Percentiles rank a stretch among this genome's conserved stretches.
Conservation (phyloP, 352 stramenopile genomes). For the Globisporangium spinosum region DNA sequence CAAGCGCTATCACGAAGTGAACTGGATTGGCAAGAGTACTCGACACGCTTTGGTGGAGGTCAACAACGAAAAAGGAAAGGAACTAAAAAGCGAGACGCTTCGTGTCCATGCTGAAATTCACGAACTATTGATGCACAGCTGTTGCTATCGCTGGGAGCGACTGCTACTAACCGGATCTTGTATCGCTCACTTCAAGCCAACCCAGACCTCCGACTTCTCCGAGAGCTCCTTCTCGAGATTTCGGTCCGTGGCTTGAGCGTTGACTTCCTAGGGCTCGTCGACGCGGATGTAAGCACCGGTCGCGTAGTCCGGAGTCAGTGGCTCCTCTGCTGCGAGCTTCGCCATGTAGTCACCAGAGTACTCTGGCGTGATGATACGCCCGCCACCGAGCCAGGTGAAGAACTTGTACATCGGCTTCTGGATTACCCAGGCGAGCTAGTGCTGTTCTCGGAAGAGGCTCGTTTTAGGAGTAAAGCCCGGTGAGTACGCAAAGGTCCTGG, state of each 20-base stretch:
- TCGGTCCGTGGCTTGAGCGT: slow-evolving; percentile 17
- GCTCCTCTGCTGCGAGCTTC: slow-evolving; percentile 21
- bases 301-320: slow-evolving; percentile 10
- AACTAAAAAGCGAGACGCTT: too few relatives aligned
- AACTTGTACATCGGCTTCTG: background rate
- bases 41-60: too few relatives aligned
- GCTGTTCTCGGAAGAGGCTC: slow-evolving; percentile 18
- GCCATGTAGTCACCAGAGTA: slow-evolving; percentile 30
- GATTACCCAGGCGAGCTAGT: slow-evolving; percentile 3
- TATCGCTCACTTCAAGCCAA: background rate
- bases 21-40: too few relatives aligned
- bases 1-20: too few relatives aligned
- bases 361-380: slow-evolving; percentile 17
- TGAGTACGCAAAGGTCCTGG: slow-evolving; percentile 24
- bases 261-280: slow-evolving; percentile 19
- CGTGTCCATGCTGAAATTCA: too few relatives aligned
- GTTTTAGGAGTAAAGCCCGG: slow-evolving; percentile 26
- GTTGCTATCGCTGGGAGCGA: too few relatives aligned
- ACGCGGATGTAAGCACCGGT: slow-evolving; percentile 28
- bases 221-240: slow-evolving; percentile 24
- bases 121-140: too few relatives aligned
- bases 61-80: too few relatives aligned
- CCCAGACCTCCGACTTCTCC: slow-evolving; percentile 24
- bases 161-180: too few relatives aligned
- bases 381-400: background rate